Conservation (phyloP, 768 basidiomycete species). For the Russula griseocarnosa region DNA sequence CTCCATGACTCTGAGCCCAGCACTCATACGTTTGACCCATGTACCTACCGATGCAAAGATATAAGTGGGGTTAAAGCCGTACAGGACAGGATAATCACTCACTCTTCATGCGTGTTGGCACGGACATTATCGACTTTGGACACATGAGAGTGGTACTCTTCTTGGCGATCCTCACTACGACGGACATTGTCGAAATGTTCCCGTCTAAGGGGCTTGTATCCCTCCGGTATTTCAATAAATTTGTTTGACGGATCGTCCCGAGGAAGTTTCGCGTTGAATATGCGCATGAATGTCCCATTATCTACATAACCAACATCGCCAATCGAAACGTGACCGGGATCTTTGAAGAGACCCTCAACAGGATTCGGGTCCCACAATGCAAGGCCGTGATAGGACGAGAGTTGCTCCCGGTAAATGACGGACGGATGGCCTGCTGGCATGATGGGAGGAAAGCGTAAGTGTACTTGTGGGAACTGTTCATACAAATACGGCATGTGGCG, state of each 20-base stretch:
- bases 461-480: too few species aligned
- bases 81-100: background rate
- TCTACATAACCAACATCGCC: conserved; percentile 29
- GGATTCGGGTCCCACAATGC: conserved; percentile 28
- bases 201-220: background rate
- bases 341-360: conserved; percentile 6
- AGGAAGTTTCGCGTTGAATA: conserved; percentile 23
- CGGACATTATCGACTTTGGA: background rate
- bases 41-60: background rate
- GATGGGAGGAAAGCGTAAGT: background rate
- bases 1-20: background rate
- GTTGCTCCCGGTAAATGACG: conserved; percentile 21
- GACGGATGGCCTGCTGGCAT: background rate
- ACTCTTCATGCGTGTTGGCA: background rate
- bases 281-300: conserved; percentile 22
- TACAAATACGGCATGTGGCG: too few species aligned
- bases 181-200: background rate
- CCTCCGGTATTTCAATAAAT: background rate
- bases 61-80: too few species aligned
- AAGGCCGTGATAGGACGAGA: conserved; percentile 15
- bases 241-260: background rate
- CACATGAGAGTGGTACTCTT: background rate
- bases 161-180: background rate
- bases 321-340: conserved; percentile 10
- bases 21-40: background rate